Evolutionary conservation across 108 stramenopile genomes (phyloP), one percentile per base, ranked within the genome.

Genomic region (Stephanodiscus minutulus): DNA sequence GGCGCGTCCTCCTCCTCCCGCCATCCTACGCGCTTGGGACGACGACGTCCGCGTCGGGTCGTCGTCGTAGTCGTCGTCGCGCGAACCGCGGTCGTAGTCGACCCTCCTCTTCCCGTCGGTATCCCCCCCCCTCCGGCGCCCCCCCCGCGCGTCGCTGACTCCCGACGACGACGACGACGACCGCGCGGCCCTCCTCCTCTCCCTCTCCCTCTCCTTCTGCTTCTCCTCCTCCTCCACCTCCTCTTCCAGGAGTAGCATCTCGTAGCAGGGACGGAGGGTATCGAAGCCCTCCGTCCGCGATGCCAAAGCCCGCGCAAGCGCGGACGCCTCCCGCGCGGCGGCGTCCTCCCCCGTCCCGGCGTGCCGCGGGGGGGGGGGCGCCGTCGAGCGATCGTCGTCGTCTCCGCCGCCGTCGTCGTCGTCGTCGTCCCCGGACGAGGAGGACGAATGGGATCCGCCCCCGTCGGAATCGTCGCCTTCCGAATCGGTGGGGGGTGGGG

Each of bases 201-300:
- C 72, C 75, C 65, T 83, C 70, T 70, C 76, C 77, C 28, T 85
- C 76, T 36, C 49, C 64, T 21, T 55, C 60, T 63, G 18, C 12
- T 69, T 49, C 8, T 37, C 18, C 21, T 66, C 39, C n/a, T 70
- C 78, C 28, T 55, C 43, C 22, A 53, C 66, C 6, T 79, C 78
- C n/a, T 55, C 62, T 7, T 75, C 58, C 55, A 78, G 41, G 61
- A 62, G 61, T 17, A 73, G 56, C 28, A 66, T 66, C 39, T 73
- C 77, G 47, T 67, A 78, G 25, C 61, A 62, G 22, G 71, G 71
- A 33, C 79, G 67, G 7, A 69, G 41, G 18, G 49, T 25, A 15
- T 64, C 72, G 52, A 72, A 81, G 22, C 79, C 79, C 43, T 64
- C 62, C 7, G 63, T 73, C 39, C 79, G 64, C 48, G 63, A 68